These are phyloP conservation scores for Luvunga scandens DNA, from an alignment of 345 rosid genomes.

Conservation along the genomic window DNA sequence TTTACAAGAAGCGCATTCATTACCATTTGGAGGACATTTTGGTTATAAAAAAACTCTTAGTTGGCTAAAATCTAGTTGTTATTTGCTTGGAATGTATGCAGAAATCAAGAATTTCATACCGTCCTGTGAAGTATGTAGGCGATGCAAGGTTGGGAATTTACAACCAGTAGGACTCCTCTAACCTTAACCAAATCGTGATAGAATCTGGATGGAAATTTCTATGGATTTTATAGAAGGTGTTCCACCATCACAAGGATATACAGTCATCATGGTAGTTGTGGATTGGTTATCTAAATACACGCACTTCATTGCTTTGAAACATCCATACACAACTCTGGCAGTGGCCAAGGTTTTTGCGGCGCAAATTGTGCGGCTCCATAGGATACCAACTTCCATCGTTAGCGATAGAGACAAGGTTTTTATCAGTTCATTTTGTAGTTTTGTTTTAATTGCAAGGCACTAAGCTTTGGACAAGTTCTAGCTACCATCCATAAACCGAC, in stretches of 20 bases:
- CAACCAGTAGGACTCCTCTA: no score
- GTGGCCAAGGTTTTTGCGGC: neutral
- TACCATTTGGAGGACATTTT: neutral
- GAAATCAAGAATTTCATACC: no score
- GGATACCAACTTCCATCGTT: neutral
- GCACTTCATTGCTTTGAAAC: no score
- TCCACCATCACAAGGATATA: neutral
- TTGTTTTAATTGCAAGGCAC: neutral
- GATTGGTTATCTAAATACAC: neutral
- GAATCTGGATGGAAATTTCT: no score
- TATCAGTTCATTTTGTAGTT: neutral
- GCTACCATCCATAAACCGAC: neutral
- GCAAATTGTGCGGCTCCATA: neutral
- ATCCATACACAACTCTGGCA: accelerated
- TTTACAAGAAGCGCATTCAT: neutral
- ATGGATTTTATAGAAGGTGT: neutral
- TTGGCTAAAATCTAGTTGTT: neutral
- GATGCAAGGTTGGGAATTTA: no score
- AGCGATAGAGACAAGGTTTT: neutral
- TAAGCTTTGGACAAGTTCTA: no score
- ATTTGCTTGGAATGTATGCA: neutral
- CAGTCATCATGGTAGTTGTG: neutral
- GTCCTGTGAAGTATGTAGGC: neutral
- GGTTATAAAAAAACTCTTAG: neutral
- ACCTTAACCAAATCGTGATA: no score